Percentiles rank a stretch among this genome's conserved stretches.
Evolutionary conservation across 495 filamentous ascomycete genomes (phyloP).

Genomic region (Hypoxylon intermedium): DNA sequence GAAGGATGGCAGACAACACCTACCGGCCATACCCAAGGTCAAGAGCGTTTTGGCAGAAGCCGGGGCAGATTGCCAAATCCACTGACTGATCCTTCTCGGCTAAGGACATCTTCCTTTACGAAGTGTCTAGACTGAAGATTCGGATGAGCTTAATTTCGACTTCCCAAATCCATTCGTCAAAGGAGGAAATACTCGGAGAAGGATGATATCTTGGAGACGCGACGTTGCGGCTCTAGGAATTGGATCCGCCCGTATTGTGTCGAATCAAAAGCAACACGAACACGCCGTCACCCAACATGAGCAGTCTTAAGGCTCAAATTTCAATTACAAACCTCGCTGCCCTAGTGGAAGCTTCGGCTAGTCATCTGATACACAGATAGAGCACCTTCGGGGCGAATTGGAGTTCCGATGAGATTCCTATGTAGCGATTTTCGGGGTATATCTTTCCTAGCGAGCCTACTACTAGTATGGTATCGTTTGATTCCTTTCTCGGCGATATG

Average conservation of each 20-base stretch:
- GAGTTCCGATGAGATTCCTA: constrained; percentile 7
- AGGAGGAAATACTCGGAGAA: not conserved
- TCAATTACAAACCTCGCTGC: constrained; percentile 1
- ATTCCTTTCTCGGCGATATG: no score
- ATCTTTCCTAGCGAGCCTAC: no score
- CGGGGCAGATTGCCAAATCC: constrained; percentile 12
- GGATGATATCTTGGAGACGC: not conserved
- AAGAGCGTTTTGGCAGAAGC: constrained; percentile 10
- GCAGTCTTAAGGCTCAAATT: not conserved
- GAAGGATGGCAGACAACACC: constrained; percentile 15
- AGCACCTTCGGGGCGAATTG: not conserved
- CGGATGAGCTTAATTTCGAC: not conserved
- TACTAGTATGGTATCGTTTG: no score
- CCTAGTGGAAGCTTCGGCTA: not conserved
- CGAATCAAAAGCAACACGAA: constrained; percentile 7
- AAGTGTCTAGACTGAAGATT: not conserved
- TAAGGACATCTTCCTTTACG: constrained; percentile 1
- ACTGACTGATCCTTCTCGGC: constrained; percentile 19
- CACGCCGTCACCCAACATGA: constrained; percentile 14
- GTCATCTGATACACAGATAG: not conserved
- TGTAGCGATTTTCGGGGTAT: not conserved
- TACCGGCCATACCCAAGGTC: constrained; percentile 7
- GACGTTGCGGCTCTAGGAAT: constrained; percentile 22
- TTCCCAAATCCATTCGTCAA: not conserved
- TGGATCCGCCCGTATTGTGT: constrained; percentile 3